These are phyloP conservation scores for Phaffia rhodozyma DNA, from an alignment of 1,284 basidiomycete genomes.

Conservation along the genomic window DNA sequence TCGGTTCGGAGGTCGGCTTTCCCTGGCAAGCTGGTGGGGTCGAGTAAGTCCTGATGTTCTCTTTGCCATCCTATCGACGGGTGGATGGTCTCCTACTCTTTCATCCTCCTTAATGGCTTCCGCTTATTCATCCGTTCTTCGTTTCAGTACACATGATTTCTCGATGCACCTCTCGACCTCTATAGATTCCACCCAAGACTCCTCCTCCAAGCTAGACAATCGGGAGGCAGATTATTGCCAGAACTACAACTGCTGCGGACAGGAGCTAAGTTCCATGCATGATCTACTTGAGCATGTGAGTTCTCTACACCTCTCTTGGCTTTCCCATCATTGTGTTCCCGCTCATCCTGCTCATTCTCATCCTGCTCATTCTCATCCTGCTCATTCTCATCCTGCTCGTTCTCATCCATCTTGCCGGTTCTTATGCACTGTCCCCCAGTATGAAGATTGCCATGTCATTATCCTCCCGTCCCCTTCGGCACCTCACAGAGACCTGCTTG, in stretches of 20 bases:
- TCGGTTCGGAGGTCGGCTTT: constrained; percentile 6
- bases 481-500: constrained; percentile 10
- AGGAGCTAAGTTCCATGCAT: constrained; percentile 17
- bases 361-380: background rate
- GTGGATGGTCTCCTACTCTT: background rate
- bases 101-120: background rate
- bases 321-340: background rate
- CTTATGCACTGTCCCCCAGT: background rate
- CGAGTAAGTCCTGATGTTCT: constrained; percentile 7
- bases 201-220: constrained; percentile 11
- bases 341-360: background rate
- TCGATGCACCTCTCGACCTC: constrained; percentile 16
- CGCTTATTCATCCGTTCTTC: background rate
- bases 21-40: constrained; percentile 8
- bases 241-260: constrained; percentile 18
- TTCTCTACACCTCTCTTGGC: background rate
- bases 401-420: background rate
- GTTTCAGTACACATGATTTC: constrained; percentile 10
- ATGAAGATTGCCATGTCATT: constrained; percentile 18
- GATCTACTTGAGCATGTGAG: constrained; percentile 12
- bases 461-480: constrained; percentile 14
- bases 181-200: constrained; percentile 11
- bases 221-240: constrained; percentile 15
- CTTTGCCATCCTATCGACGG: background rate
- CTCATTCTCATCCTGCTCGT: background rate